Evolutionary conservation across 495 filamentous ascomycete genomes (phyloP).

Genomic region (Thozetella sp.): DNA sequence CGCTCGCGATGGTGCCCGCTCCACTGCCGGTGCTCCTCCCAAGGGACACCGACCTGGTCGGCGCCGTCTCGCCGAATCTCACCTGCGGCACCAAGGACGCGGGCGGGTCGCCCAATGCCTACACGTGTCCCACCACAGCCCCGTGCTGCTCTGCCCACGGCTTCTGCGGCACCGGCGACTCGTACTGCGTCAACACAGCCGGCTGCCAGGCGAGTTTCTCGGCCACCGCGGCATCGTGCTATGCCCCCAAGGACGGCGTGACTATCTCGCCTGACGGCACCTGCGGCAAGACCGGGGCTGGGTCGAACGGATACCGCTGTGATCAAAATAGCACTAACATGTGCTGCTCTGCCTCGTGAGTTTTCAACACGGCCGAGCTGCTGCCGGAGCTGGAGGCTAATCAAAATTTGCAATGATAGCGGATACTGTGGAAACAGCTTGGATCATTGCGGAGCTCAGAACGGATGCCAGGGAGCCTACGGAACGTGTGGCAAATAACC

Average conservation of each 20-base stretch:
- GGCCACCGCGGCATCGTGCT: conserved; percentile 1
- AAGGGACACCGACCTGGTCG: background rate
- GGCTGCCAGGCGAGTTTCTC: conserved; percentile 40
- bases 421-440: background rate
- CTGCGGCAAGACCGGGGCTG: background rate
- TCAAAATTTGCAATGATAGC: background rate
- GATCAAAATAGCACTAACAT: background rate
- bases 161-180: conserved; percentile 39
- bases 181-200: conserved; percentile 37
- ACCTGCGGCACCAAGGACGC: background rate
- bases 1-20: conserved; percentile 16
- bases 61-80: background rate
- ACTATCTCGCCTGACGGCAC: background rate
- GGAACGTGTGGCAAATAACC: background rate
- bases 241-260: conserved; percentile 1
- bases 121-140: background rate
- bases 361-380: background rate
- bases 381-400: background rate
- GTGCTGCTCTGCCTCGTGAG: conserved; percentile 2
- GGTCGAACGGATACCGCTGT: background rate
- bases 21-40: conserved; percentile 23
- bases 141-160: conserved; percentile 32
- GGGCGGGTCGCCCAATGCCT: background rate
- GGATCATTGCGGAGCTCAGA: background rate
- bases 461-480: background rate